These are phyloP conservation scores for Cercospora citrullina DNA, from an alignment of 2,329 filamentous ascomycete genomes.

Conservation along the genomic window DNA sequence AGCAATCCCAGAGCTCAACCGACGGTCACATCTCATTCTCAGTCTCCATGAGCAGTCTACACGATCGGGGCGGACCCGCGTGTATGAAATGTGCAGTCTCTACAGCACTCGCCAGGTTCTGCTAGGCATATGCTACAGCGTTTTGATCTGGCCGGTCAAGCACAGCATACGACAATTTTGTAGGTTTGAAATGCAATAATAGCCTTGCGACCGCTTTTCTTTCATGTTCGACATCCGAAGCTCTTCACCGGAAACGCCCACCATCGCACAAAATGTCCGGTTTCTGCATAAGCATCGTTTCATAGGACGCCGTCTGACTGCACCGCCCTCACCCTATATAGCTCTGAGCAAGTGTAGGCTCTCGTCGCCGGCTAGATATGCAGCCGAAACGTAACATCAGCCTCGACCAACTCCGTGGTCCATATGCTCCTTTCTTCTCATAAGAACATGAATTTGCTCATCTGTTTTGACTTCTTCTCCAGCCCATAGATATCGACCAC, in stretches of 20 bases:
- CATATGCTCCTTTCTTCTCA: background rate
- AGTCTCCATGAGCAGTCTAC: no score
- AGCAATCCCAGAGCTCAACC: background rate
- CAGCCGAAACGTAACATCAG: background rate
- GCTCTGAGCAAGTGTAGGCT: background rate
- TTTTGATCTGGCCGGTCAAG: background rate
- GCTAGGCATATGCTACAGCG: no score
- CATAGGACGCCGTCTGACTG: background rate
- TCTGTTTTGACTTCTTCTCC: background rate
- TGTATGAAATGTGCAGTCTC: background rate
- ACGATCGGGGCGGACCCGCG: no score
- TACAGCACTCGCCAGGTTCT: no score
- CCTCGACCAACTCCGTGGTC: background rate
- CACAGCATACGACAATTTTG: background rate
- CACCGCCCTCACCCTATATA: background rate
- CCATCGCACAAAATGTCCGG: background rate
- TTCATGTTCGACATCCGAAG: background rate
- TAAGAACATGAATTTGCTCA: background rate
- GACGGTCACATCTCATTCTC: no score
- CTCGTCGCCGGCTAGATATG: background rate
- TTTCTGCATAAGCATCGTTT: background rate
- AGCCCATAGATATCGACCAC: background rate
- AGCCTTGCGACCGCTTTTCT: background rate
- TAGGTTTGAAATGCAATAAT: background rate
- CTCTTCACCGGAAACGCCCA: background rate